Evolutionary conservation across 768 basidiomycete genomes (phyloP).

Genomic region (Kwoniella sp.): DNA sequence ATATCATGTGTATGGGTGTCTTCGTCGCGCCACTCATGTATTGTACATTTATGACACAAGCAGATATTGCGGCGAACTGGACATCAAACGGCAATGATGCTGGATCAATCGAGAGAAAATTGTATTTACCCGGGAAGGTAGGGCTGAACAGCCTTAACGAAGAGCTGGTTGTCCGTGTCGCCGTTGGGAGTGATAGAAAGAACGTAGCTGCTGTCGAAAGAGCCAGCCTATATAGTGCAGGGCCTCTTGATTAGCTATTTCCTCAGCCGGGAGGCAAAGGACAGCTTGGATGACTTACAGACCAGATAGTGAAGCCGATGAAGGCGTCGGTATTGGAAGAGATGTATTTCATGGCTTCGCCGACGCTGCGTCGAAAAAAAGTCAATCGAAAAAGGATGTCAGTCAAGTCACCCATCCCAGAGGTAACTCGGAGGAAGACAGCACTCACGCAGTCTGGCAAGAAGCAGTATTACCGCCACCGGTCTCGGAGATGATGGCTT

Average conservation of each 20-base stretch:
- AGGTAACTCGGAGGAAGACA: constrained; percentile 50
- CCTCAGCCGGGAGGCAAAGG: neutral
- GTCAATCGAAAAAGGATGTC: constrained; percentile 57
- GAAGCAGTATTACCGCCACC: constrained; percentile 64
- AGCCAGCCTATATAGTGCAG: constrained; percentile 60
- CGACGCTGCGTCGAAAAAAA: constrained; percentile 60
- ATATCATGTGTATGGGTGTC: too few species aligned
- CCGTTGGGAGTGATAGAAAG: constrained; percentile 62
- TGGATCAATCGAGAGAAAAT: neutral
- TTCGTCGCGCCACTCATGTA: too few species aligned
- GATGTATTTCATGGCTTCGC: constrained; percentile 60
- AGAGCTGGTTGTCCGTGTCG: constrained; percentile 54
- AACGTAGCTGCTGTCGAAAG: constrained; percentile 63
- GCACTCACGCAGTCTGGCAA: constrained; percentile 59
- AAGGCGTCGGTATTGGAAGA: constrained; percentile 59
- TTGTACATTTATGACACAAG: neutral
- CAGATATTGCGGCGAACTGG: neutral
- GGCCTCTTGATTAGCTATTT: neutral
- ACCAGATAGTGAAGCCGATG: constrained; percentile 64
- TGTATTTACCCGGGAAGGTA: constrained; percentile 34
- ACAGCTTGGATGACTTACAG: constrained; percentile 45
- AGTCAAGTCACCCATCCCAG: too few species aligned
- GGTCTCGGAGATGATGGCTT: constrained; percentile 67
- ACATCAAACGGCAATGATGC: neutral
- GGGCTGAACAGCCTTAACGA: constrained; percentile 39